Percentiles rank a stretch among this genome's conserved stretches.
These are phyloP conservation scores for Xylariaceae sp. DNA, from an alignment of 2,329 filamentous ascomycete species.

Conservation along the genomic window DNA sequence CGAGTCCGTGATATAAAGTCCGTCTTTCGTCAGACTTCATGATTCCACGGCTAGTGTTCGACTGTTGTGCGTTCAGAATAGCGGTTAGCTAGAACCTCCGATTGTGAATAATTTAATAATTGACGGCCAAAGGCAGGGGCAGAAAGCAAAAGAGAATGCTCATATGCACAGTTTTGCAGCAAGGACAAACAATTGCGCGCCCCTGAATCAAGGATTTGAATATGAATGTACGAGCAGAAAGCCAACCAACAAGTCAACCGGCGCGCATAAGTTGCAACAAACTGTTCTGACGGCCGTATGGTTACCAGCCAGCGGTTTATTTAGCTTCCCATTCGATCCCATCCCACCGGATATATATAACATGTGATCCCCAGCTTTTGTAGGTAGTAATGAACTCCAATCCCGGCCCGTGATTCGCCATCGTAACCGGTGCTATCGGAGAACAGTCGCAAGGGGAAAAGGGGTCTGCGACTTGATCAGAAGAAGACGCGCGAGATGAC, in stretches of 20 bases:
- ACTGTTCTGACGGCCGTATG: neutral
- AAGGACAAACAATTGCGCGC: neutral
- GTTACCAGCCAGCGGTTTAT: neutral
- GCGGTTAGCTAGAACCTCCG: neutral
- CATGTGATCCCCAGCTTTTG: neutral
- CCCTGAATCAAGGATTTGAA: conserved; percentile 6
- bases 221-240: conserved; percentile 10
- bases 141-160: neutral
- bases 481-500: conserved; percentile 52
- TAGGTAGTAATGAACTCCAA: neutral
- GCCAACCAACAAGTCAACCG: too few relatives aligned
- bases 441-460: neutral
- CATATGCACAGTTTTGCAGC: neutral
- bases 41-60: neutral
- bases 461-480: conserved; percentile 16
- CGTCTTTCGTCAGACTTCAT: neutral
- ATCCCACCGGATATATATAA: conserved; percentile 4
- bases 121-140: neutral
- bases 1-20: neutral
- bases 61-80: neutral
- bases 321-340: neutral
- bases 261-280: neutral
- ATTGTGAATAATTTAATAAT: conserved; percentile 3
- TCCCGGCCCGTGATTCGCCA: neutral
- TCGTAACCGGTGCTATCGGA: neutral